Percentiles rank a stretch among this genome's conserved stretches.
Evolutionary conservation across 108 stramenopile genomes (phyloP).

Genomic region (Epithemia pelagica): DNA sequence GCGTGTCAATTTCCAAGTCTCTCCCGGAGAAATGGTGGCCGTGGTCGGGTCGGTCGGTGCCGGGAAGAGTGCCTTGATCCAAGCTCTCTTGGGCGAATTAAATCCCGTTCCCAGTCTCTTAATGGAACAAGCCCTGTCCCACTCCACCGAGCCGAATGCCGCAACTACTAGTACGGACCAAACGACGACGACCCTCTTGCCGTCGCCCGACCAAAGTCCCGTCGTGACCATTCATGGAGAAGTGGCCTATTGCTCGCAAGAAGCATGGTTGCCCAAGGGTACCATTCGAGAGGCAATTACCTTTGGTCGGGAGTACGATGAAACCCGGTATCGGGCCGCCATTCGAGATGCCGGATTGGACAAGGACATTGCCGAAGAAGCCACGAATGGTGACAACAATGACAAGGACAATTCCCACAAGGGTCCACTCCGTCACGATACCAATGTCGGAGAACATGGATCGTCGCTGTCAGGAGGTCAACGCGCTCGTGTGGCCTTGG

Average conservation of each 20-base stretch:
- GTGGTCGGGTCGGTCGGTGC: slow-evolving; percentile 84
- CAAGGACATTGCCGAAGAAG: slow-evolving; percentile 40
- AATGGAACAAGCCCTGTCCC: slow-evolving; percentile 16
- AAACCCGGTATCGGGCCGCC: slow-evolving; percentile 49
- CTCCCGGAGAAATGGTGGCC: slow-evolving; percentile 70
- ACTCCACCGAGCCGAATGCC: background rate
- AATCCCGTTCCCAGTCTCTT: slow-evolving; percentile 49
- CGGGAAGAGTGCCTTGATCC: slow-evolving; percentile 84
- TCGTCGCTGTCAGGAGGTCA: slow-evolving; percentile 85
- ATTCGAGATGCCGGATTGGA: slow-evolving; percentile 68
- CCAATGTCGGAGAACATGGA: slow-evolving; percentile 77
- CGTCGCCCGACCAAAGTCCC: slow-evolving; percentile 10
- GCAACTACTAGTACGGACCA: too few species aligned
- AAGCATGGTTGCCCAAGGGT: slow-evolving; percentile 80
- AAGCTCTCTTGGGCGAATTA: slow-evolving; percentile 81
- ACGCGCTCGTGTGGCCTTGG: slow-evolving; percentile 86
- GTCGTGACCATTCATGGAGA: slow-evolving; percentile 43
- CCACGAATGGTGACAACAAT: background rate
- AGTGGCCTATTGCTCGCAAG: slow-evolving; percentile 72
- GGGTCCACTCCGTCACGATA: slow-evolving; percentile 49
- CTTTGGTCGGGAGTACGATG: slow-evolving; percentile 75
- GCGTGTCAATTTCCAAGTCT: slow-evolving; percentile 45
- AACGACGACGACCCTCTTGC: background rate
- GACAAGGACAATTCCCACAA: slow-evolving; percentile 3
- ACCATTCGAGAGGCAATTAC: slow-evolving; percentile 72